Conservation (phyloP, 148 eudicot species). For the Salicornia ramosissima region DNA sequence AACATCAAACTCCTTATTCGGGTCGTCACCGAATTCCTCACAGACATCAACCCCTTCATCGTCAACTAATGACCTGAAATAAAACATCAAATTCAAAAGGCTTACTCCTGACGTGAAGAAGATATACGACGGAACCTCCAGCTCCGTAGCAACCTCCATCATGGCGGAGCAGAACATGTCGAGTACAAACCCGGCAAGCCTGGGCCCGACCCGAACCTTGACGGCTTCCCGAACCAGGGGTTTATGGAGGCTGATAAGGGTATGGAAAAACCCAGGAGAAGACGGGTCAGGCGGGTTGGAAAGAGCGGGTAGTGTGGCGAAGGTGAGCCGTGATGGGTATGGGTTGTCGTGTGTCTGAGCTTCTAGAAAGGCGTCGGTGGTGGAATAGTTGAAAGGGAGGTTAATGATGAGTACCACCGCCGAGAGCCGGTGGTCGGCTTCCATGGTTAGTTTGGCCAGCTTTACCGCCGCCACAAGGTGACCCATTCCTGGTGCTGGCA, state of each 20-base stretch:
- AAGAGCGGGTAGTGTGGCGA: conserved; percentile 17
- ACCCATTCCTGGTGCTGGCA: conserved; percentile 53
- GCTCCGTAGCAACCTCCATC: conserved; percentile 4
- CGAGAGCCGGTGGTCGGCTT: conserved; percentile 30
- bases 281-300: neutral
- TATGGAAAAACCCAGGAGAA: neutral
- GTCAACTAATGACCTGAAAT: conserved; percentile 4
- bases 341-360: conserved; percentile 20
- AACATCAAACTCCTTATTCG: neutral
- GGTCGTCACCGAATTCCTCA: conserved; percentile 4
- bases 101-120: conserved; percentile 27
- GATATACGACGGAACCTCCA: conserved; percentile 23
- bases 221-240: conserved; percentile 20
- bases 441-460: conserved; percentile 39
- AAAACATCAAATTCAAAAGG: conserved; percentile 11
- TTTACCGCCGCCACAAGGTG: conserved; percentile 42
- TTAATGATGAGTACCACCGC: conserved; percentile 36
- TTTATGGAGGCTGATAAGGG: conserved; percentile 7
- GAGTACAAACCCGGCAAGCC: conserved; percentile 16
- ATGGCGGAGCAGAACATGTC: conserved; percentile 16
- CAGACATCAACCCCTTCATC: neutral
- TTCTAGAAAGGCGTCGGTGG: conserved; percentile 16
- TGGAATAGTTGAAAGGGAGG: neutral
- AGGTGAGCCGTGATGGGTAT: conserved; percentile 7
- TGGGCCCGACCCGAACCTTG: neutral